Conservation (phyloP, 129 eudicot genomes). For the Cynara cardunculus region DNA sequence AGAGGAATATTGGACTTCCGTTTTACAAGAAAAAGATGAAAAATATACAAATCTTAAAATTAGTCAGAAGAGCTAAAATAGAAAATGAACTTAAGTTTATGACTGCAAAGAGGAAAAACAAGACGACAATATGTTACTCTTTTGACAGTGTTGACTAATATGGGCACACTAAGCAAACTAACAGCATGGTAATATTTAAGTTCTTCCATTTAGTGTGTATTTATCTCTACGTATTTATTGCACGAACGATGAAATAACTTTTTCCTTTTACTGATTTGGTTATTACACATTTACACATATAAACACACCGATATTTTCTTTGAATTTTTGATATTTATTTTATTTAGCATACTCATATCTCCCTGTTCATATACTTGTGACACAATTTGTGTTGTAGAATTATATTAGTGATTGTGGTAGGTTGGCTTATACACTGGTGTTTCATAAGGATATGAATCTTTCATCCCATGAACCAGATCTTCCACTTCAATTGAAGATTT, state of each 20-base stretch:
- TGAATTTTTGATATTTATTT: neutral
- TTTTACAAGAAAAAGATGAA: neutral
- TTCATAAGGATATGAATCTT: neutral
- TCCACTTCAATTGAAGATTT: neutral
- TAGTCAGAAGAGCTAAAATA: neutral
- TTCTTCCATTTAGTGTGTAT: neutral
- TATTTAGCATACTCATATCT: neutral
- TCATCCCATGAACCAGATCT: neutral
- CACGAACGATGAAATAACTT: neutral
- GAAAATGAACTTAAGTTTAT: neutral
- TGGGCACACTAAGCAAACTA: conserved; percentile 2
- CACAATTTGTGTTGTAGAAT: neutral
- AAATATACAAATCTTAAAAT: neutral
- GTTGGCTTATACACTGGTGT: neutral
- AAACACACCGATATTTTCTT: neutral
- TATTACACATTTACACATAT: neutral
- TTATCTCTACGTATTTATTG: neutral
- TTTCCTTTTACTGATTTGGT: neutral
- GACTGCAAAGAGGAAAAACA: neutral
- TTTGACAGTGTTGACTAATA: neutral
- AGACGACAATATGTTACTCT: neutral
- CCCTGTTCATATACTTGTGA: neutral
- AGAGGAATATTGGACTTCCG: neutral
- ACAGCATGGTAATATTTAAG: neutral
- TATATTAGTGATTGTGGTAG: neutral